phyloP scores from a whole-genome alignment of 2,329 filamentous ascomycete genomes.

The Colletotrichum endophyticum region DNA sequence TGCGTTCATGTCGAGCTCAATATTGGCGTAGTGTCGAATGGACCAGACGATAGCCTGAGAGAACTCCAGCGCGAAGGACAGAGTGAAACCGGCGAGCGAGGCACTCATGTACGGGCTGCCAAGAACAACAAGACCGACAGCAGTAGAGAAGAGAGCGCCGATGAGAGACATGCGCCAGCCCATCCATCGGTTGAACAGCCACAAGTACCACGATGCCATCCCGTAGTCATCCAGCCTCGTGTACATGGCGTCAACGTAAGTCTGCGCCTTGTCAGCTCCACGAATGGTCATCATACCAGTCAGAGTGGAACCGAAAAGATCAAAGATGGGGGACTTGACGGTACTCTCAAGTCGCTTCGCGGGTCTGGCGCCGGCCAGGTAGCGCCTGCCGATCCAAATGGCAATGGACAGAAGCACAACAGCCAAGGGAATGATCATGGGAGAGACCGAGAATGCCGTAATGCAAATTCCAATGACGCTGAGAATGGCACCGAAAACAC shows the following conservation, averaged over 20 bases:
- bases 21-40: slow-evolving; percentile 69
- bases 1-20: slow-evolving; percentile 82
- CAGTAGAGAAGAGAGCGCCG: slow-evolving; percentile 70
- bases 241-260: slow-evolving; percentile 75
- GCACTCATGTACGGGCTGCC: slow-evolving; percentile 66
- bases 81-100: slow-evolving; percentile 75
- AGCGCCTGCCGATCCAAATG: slow-evolving; percentile 63
- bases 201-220: slow-evolving; percentile 69
- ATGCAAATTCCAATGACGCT: slow-evolving; percentile 69
- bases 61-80: slow-evolving; percentile 77
- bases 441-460: slow-evolving; percentile 72
- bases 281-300: slow-evolving; percentile 77
- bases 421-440: slow-evolving; percentile 68
- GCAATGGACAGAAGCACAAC: slow-evolving; percentile 61
- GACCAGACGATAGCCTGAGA: slow-evolving; percentile 67
- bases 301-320: slow-evolving; percentile 77
- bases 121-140: slow-evolving; percentile 70
- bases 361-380: slow-evolving; percentile 74
- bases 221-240: slow-evolving; percentile 71
- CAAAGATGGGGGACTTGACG: slow-evolving; percentile 79
- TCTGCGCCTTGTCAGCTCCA: slow-evolving; percentile 71
- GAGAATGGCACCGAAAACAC: slow-evolving; percentile 64
- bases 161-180: slow-evolving; percentile 73
- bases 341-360: slow-evolving; percentile 80
- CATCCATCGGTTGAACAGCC: slow-evolving; percentile 80